Evolutionary conservation across 257 asterid species (phyloP).

Genomic region (Oldenlandia corymbosa): DNA sequence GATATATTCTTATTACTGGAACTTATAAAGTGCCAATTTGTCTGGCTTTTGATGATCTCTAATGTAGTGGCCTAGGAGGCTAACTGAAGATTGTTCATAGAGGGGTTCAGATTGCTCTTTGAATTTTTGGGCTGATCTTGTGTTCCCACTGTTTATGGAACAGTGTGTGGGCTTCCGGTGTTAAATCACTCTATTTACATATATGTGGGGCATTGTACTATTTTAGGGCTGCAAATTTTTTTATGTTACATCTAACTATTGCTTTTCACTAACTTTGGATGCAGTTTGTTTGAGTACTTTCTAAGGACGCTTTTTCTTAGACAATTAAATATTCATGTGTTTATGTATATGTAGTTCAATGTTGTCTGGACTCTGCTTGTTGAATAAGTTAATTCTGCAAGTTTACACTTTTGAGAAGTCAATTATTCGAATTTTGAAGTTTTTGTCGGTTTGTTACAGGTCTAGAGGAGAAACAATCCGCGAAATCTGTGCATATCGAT

Average conservation of each 20-base stretch:
- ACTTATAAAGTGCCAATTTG: not conserved
- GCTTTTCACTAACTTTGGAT: not conserved
- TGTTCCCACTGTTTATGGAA: no score
- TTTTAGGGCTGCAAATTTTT: not conserved
- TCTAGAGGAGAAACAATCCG: constrained; percentile 56
- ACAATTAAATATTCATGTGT: no score
- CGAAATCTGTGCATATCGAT: constrained; percentile 39
- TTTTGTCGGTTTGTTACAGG: constrained; percentile 38
- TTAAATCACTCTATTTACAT: not conserved
- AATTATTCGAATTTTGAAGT: not conserved
- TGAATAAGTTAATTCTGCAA: not conserved
- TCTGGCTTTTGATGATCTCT: not conserved
- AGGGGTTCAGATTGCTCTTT: no score
- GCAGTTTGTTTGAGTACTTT: not conserved
- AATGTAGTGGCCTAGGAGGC: not conserved
- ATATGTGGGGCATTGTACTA: not conserved
- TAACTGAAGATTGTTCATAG: no score
- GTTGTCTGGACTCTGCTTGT: not conserved
- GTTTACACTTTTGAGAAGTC: not conserved
- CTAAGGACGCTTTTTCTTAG: not conserved
- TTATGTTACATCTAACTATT: not conserved
- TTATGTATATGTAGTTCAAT: not conserved
- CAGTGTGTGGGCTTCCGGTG: not conserved
- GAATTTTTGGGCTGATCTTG: no score
- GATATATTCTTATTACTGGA: no score